phyloP scores from a whole-genome alignment of 352 stramenopile genomes.

The Thalassiosira ordinaria region DNA sequence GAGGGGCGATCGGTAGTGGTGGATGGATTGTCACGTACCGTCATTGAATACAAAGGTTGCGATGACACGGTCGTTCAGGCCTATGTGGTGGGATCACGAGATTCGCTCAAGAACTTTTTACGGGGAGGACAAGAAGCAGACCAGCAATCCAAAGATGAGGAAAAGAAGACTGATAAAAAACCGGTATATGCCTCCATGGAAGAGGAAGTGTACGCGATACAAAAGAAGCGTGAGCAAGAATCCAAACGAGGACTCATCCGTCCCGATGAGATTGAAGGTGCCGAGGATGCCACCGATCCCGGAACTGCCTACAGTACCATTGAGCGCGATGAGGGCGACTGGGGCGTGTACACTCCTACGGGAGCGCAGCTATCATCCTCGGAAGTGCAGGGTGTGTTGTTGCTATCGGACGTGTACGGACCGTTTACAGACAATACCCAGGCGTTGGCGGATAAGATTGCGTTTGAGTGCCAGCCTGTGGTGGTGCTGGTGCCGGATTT shows the following conservation, averaged over 20 bases:
- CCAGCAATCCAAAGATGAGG: constrained; percentile 1
- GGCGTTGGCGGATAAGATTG: constrained; percentile 82
- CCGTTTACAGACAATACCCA: constrained; percentile 74
- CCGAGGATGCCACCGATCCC: constrained; percentile 66
- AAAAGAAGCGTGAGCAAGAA: constrained; percentile 71
- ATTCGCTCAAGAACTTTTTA: constrained; percentile 75
- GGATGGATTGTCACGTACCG: constrained; percentile 70
- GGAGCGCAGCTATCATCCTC: constrained; percentile 76
- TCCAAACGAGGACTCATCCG: constrained; percentile 46
- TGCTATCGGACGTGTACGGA: constrained; percentile 82
- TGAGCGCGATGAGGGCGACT: constrained; percentile 80
- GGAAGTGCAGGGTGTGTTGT: constrained; percentile 80
- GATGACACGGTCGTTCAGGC: constrained; percentile 73
- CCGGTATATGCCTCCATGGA: constrained; percentile 51
- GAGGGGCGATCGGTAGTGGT: constrained; percentile 75
- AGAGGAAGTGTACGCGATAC: constrained; percentile 72
- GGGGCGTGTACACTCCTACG: constrained; percentile 74
- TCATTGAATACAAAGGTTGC: constrained; percentile 79
- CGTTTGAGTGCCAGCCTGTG: constrained; percentile 84
- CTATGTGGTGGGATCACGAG: constrained; percentile 73
- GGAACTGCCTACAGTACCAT: constrained; percentile 65
- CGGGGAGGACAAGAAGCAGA: constrained; percentile 36
- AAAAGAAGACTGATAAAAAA: constrained; percentile 20
- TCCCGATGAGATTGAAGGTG: constrained; percentile 54
- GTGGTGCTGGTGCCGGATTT: constrained; percentile 83